Evolutionary conservation across 805 yeast genomes (phyloP).

Genomic region (Ogataea salicorniae): DNA sequence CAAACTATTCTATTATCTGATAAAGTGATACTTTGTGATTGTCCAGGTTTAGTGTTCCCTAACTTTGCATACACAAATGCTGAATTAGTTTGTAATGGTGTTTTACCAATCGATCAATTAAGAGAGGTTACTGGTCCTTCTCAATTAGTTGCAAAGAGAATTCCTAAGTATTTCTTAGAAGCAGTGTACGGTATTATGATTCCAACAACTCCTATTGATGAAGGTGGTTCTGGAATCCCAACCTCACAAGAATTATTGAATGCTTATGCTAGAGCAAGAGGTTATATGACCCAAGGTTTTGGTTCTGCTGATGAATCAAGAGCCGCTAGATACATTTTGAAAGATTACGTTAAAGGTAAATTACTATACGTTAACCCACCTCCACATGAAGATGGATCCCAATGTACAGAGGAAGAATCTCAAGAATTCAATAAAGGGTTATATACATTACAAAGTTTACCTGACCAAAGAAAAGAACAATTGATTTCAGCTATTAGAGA

Average conservation of each 20-base stretch:
- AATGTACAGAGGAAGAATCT: constrained; percentile 46
- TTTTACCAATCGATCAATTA: constrained; percentile 95
- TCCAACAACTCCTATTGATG: constrained; percentile 65
- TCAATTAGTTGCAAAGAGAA: constrained; percentile 76
- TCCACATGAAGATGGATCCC: constrained; percentile 61
- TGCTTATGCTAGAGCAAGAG: constrained; percentile 95
- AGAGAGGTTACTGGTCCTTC: constrained; percentile 89
- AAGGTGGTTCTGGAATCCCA: constrained; percentile 87
- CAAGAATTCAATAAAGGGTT: constrained; percentile 69
- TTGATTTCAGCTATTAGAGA: constrained; percentile 55
- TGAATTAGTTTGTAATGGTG: constrained; percentile 96
- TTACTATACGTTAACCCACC: constrained; percentile 84
- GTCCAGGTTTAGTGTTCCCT: constrained; percentile 99
- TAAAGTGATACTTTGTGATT: constrained; percentile 85
- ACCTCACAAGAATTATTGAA: constrained; percentile 83
- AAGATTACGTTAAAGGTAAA: constrained; percentile 94
- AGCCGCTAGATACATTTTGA: constrained; percentile 86
- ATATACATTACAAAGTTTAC: constrained; percentile 59
- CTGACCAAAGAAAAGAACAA: constrained; percentile 71
- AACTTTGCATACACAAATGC: constrained; percentile 95
- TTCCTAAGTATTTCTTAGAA: constrained; percentile 85
- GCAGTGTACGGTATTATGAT: constrained; percentile 92
- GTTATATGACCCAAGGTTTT: constrained; percentile 95
- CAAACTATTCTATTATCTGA: constrained; percentile 88
- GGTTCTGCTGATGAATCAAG: constrained; percentile 96